Evolutionary conservation across 2,329 filamentous ascomycete species (phyloP).

Genomic region (Hyphodiscus sp.): DNA sequence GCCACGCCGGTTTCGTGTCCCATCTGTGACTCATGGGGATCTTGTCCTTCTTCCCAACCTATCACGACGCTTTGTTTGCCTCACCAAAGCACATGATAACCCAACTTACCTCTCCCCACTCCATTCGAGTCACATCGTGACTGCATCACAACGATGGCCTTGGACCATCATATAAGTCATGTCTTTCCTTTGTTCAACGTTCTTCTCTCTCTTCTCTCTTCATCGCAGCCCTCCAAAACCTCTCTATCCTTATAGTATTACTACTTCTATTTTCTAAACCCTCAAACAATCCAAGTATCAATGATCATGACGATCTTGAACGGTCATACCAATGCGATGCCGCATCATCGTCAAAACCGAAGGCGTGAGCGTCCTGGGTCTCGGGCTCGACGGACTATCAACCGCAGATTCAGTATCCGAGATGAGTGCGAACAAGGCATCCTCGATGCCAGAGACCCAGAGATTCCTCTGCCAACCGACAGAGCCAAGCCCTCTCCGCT

Average conservation of each 20-base stretch:
- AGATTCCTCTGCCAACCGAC: conserved; percentile 22
- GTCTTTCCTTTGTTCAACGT: background rate
- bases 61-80: background rate
- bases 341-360: conserved; percentile 26
- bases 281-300: background rate
- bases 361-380: conserved; percentile 28
- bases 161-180: background rate
- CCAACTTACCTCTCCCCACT: background rate
- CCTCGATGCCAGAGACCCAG: conserved; percentile 22
- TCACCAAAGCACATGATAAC: background rate
- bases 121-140: background rate
- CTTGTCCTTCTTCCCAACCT: background rate
- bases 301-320: background rate
- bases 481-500: conserved; percentile 24
- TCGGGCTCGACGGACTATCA: conserved; percentile 24
- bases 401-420: conserved; percentile 20
- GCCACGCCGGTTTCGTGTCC: background rate
- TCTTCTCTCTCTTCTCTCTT: background rate
- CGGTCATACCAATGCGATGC: background rate
- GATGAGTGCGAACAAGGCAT: conserved; percentile 22
- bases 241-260: background rate
- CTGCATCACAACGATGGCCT: background rate
- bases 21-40: background rate
- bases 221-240: background rate
- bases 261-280: background rate